These are phyloP conservation scores for Fraxinus nigra DNA, from an alignment of 305 asterid species.

Conservation along the genomic window DNA sequence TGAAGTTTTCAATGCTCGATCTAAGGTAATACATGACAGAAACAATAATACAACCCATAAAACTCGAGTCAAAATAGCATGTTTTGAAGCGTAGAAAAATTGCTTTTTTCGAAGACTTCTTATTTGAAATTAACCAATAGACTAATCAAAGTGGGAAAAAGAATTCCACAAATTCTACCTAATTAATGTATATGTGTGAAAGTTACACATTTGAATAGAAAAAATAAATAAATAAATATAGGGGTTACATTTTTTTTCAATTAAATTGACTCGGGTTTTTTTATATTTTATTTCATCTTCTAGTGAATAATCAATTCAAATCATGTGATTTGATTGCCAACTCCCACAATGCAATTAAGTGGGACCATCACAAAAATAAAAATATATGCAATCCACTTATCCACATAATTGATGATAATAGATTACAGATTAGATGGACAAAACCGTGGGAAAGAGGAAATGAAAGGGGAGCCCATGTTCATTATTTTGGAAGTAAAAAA, in stretches of 20 bases:
- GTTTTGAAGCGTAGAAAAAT: background rate
- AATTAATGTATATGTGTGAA: background rate
- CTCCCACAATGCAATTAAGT: background rate
- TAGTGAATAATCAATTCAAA: background rate
- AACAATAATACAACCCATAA: background rate
- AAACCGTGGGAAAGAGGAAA: background rate
- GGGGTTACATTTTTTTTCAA: background rate
- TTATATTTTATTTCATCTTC: background rate
- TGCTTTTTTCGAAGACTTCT: background rate
- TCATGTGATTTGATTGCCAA: constrained; percentile 7
- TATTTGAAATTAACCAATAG: background rate
- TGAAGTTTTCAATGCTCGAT: background rate
- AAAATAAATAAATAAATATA: background rate
- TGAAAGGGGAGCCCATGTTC: background rate
- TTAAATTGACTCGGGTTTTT: background rate
- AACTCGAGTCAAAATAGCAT: background rate
- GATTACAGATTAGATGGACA: background rate
- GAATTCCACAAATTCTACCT: background rate
- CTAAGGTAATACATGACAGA: background rate
- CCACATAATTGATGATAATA: background rate
- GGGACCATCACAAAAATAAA: background rate
- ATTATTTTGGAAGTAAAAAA: background rate
- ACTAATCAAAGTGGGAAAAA: background rate
- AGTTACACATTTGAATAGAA: background rate
- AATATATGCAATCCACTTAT: background rate